phyloP scores from a whole-genome alignment of 495 filamentous ascomycete species.

The Pyronema omphalodes region DNA sequence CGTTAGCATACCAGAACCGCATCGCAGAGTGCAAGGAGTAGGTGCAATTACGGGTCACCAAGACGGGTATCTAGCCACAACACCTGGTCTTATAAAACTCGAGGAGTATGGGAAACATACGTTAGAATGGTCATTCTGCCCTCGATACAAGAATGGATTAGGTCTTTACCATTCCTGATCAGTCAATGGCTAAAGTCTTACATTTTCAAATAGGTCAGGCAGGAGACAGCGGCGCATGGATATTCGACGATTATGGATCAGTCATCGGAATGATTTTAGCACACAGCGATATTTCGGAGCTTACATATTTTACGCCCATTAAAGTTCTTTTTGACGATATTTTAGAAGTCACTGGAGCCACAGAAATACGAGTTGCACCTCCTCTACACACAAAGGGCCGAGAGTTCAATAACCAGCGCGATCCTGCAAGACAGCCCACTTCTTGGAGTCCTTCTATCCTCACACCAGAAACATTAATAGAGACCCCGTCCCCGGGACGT shows the following conservation, averaged over 20 bases:
- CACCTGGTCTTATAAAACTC: background rate
- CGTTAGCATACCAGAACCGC: background rate
- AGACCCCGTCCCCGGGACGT: no score
- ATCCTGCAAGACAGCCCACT: no score
- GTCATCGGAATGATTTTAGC: constrained; percentile 5
- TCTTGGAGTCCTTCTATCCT: background rate
- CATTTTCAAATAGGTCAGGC: background rate
- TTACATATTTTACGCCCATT: constrained; percentile 4
- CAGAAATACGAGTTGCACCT: no score
- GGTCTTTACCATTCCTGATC: background rate
- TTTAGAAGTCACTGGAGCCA: background rate
- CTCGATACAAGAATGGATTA: background rate
- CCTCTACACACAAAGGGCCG: no score
- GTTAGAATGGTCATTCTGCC: constrained; percentile 3
- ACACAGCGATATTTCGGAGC: background rate
- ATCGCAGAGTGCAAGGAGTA: background rate
- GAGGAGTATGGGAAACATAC: background rate
- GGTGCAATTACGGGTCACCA: constrained; percentile 1
- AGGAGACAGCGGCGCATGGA: constrained; percentile 3
- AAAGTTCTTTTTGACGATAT: background rate
- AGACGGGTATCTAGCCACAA: background rate
- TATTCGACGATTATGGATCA: constrained; percentile 1
- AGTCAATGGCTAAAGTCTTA: background rate
- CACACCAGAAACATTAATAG: no score
- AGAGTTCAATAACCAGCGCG: no score